Evolutionary conservation across 176 grass and related monocot genomes (phyloP), one percentile per base, ranked within the genome.

Genomic region (Puccinellia tenuiflora): DNA sequence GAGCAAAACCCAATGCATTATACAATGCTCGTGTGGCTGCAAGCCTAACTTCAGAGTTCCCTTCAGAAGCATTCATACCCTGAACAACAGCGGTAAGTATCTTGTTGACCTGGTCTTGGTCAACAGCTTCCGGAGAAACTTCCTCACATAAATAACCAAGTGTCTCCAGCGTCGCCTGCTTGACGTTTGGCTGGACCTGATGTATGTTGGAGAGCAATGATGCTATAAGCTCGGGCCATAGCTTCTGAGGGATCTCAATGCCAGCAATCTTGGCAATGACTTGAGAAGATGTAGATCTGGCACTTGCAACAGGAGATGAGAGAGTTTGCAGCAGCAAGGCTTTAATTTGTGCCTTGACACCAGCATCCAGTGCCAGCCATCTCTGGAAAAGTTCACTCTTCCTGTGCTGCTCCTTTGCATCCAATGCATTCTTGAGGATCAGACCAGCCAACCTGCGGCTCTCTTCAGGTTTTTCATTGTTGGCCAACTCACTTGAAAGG

Each of bases 41-140:
- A 61, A 96, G 86, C 52, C 91, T 90, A 31, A 96, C 94, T 56
- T 96, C 94, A 79, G 88, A 79, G 52, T 90, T 96, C 24, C 50
- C 77, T 77, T 96, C 94, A 71, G 91, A 85, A 79, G 90, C 88
- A 89, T 87, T 93, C 94, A 96, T 96, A 85, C 94, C 94, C 80
- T 96, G 94, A 78, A 96, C 91, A 79, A 96, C 90, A 47, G 91
- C 94, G 8, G 94, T 96, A n/a, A 96, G 94, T 82, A 96, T 96
- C 75, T 88, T 88, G 38, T 96, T 96, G 56, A 96, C 91, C 82
- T 96, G 81, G 46, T 91, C 88, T 79, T 96, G 94, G 40, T 96
- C 94, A 63, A 96, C 90, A 35, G 79, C 86, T 43, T 93, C 90
- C 18, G 94, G 90, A 68, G 86, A 79, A 46, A 96, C 90, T 76